These are phyloP conservation scores for Puccinia polysora DNA, from an alignment of 1,284 basidiomycete species.

Conservation along the genomic window DNA sequence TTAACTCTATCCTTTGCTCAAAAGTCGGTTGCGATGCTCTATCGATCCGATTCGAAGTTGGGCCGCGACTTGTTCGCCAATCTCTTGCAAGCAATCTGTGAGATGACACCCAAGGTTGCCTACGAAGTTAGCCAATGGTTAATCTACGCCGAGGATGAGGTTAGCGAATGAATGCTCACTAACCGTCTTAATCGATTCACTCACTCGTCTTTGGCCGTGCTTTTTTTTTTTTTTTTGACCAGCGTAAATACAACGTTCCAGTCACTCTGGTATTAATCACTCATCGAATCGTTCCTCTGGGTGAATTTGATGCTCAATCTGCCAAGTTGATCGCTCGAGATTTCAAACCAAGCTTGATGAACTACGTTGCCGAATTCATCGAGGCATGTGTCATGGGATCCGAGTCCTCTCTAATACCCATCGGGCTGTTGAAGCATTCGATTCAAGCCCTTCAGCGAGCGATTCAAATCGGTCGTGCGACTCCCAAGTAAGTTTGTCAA, in stretches of 20 bases:
- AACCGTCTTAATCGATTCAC: slow-evolving; percentile 63
- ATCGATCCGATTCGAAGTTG: slow-evolving; percentile 55
- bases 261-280: slow-evolving; percentile 84
- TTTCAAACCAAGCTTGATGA: slow-evolving; percentile 69
- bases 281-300: slow-evolving; percentile 71
- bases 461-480: slow-evolving; percentile 67
- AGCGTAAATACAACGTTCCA: slow-evolving; percentile 86
- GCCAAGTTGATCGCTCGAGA: slow-evolving; percentile 75
- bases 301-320: slow-evolving; percentile 81
- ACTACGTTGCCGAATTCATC: slow-evolving; percentile 77
- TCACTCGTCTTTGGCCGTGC: slow-evolving; percentile 56
- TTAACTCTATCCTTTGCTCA: slow-evolving; percentile 57
- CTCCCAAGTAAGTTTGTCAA: slow-evolving; percentile 64
- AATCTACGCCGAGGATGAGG: slow-evolving; percentile 88
- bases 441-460: slow-evolving; percentile 44
- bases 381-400: slow-evolving; percentile 71
- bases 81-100: slow-evolving; percentile 81
- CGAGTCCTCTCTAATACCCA: slow-evolving; percentile 60
- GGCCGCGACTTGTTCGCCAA: slow-evolving; percentile 86
- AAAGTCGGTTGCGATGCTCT: slow-evolving; percentile 48
- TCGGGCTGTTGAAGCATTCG: slow-evolving; percentile 58
- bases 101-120: slow-evolving; percentile 81
- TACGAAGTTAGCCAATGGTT: slow-evolving; percentile 97
- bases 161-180: background rate
- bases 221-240: background rate